Evolutionary conservation across 257 asterid genomes (phyloP), one percentile per base, ranked within the genome.

Genomic region (Solanum rostratum): DNA sequence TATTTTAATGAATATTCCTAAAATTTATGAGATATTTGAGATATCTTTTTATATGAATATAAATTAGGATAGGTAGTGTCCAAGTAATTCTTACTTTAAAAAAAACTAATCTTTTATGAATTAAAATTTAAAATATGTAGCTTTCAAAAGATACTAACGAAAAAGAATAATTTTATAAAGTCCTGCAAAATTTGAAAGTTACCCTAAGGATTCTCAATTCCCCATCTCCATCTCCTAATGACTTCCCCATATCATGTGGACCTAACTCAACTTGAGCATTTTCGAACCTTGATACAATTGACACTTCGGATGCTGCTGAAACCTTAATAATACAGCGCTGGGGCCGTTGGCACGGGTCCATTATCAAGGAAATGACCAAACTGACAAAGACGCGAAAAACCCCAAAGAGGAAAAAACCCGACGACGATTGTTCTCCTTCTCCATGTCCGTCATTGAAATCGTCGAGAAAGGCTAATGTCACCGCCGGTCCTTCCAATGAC

Each of bases 381-480:
- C 18, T 76, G 24, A 49, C 62, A 27, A 43, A 84, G 66, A 84
- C 85, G 88, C 84, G 49, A 83, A 84, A 84, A 27, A 29, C 33
- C 70, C 84, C 55, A 20, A 86, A 85, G 82, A 74, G 88, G 73
- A 90, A 86, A 79, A 85, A 20, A 10, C 7, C 62, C 63, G 39
- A 71, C 3, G 24, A 46, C 85, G 22, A 9, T 9, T 24, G 9
- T 22, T 43, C 37, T 11, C 54, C 79, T 39, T 30, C 59, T 45
- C 86, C 85, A n/a, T 84, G 60, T 22, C 50, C 85, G 62, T 73
- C 91, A 79, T 81, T 80, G 69, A 85, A 85, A 86, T 83, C 91
- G 41, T 81, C 84, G 68, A 91, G 80, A 85, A 41, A 86, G 85
- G 53, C 89, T 85, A 84, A 54, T 6, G 24, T 54, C 33, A 45